Percentiles rank a stretch among this genome's conserved stretches.
Evolutionary conservation across 495 filamentous ascomycete species (phyloP).

Genomic region (Hyaloscypha bicolor): DNA sequence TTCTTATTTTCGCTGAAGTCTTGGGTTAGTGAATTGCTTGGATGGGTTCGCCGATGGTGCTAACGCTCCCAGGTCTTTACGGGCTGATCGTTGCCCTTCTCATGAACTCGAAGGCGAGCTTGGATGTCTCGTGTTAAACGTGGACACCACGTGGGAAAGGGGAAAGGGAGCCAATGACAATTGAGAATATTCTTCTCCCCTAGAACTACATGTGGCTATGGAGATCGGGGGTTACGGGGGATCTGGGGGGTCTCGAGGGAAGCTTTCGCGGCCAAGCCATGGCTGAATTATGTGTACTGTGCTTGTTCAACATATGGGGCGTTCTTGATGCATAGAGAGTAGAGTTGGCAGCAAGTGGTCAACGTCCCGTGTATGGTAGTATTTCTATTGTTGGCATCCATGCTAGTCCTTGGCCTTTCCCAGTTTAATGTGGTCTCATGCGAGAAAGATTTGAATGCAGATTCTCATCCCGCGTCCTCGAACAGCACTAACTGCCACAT

Average conservation of each 20-base stretch:
- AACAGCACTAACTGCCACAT: not conserved
- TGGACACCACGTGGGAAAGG: not conserved
- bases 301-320: constrained; percentile 30
- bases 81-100: constrained; percentile 97
- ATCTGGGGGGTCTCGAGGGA: constrained; percentile 12
- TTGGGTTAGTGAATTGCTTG: constrained; percentile 64
- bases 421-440: not conserved
- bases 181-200: constrained; percentile 18
- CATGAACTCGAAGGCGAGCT: constrained; percentile 86
- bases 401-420: constrained; percentile 18
- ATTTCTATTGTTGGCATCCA: constrained; percentile 31
- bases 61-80: constrained; percentile 73
- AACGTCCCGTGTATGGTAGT: constrained; percentile 34
- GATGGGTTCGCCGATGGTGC: not conserved
- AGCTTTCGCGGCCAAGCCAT: constrained; percentile 14
- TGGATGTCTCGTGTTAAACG: constrained; percentile 43
- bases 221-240: constrained; percentile 12
- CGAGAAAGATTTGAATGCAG: not conserved
- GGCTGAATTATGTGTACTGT: constrained; percentile 34
- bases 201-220: constrained; percentile 31
- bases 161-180: constrained; percentile 27
- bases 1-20: constrained; percentile 99
- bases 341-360: constrained; percentile 26
- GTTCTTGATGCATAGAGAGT: constrained; percentile 36
- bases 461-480: not conserved